phyloP scores from a whole-genome alignment of 1,284 basidiomycete genomes.

The Pulveroboletus sp. region DNA sequence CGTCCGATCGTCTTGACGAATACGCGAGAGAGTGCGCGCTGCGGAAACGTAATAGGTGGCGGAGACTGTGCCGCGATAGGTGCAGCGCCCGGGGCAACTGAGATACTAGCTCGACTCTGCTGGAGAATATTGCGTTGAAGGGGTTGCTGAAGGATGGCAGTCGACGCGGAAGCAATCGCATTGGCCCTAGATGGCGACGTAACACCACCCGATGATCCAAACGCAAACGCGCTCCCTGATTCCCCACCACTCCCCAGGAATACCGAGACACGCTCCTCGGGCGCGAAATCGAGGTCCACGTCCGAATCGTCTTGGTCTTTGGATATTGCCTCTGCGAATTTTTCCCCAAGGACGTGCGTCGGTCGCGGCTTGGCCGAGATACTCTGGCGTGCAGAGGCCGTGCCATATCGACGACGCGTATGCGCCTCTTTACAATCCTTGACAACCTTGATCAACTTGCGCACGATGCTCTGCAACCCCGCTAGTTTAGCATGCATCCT shows the following conservation, averaged over 20 bases:
- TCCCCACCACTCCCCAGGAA: conserved; percentile 33
- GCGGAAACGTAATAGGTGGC: conserved; percentile 53
- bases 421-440: conserved; percentile 75
- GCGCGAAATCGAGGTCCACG: conserved; percentile 71
- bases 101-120: conserved; percentile 38
- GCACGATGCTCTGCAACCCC: conserved; percentile 63
- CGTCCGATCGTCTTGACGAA: conserved; percentile 81
- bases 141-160: conserved; percentile 41
- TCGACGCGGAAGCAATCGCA: conserved; percentile 32
- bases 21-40: conserved; percentile 69
- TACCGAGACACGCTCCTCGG: conserved; percentile 34
- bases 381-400: conserved; percentile 36
- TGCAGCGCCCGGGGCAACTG: conserved; percentile 23
- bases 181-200: conserved; percentile 25
- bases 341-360: conserved; percentile 55
- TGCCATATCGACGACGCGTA: conserved; percentile 42
- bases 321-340: conserved; percentile 61
- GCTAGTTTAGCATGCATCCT: conserved; percentile 10
- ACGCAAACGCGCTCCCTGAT: conserved; percentile 32
- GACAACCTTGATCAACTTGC: conserved; percentile 77
- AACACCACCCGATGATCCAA: conserved; percentile 27
- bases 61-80: conserved; percentile 42
- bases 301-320: conserved; percentile 61
- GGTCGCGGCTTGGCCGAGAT: conserved; percentile 36
- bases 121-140: conserved; percentile 44